phyloP scores from a whole-genome alignment of 2,329 filamentous ascomycete genomes.

The Xylariaceae sp. region DNA sequence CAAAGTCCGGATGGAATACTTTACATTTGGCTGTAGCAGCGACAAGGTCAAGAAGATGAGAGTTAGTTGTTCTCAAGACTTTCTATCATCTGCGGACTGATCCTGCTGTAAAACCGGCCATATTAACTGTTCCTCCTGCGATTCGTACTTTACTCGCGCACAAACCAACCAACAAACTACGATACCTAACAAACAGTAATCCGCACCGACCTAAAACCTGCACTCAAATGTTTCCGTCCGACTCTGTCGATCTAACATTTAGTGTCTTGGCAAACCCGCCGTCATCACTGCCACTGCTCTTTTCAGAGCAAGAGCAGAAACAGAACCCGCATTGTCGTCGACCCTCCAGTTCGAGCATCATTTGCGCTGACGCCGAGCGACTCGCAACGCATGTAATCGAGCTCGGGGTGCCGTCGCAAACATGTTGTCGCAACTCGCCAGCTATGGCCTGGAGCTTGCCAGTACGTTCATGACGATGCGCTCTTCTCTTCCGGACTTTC shows the following conservation, averaged over 20 bases:
- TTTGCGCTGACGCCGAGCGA: slow-evolving; percentile 15
- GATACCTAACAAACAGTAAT: background rate
- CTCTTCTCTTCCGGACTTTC: background rate
- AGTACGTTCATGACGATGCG: slow-evolving; percentile 31
- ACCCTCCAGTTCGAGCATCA: background rate
- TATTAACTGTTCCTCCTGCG: no score
- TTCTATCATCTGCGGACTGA: no score
- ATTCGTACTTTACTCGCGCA: no score
- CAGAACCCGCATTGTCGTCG: background rate
- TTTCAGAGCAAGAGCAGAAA: slow-evolving; percentile 15
- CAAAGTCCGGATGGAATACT: no score
- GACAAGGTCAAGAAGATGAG: no score
- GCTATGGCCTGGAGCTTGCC: slow-evolving; percentile 36
- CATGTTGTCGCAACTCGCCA: slow-evolving; percentile 36
- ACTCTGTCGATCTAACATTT: slow-evolving; percentile 13
- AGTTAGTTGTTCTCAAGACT: no score
- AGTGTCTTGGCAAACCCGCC: slow-evolving; percentile 24
- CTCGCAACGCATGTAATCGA: slow-evolving; percentile 18
- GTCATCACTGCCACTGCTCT: slow-evolving; percentile 19
- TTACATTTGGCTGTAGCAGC: no score
- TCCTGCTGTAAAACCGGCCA: no score
- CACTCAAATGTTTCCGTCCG: slow-evolving; percentile 9
- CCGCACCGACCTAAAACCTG: background rate
- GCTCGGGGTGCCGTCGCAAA: slow-evolving; percentile 20
- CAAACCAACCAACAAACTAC: background rate